Conservation (phyloP, 495 filamentous ascomycete genomes). For the Corynascus novoguineensis region DNA sequence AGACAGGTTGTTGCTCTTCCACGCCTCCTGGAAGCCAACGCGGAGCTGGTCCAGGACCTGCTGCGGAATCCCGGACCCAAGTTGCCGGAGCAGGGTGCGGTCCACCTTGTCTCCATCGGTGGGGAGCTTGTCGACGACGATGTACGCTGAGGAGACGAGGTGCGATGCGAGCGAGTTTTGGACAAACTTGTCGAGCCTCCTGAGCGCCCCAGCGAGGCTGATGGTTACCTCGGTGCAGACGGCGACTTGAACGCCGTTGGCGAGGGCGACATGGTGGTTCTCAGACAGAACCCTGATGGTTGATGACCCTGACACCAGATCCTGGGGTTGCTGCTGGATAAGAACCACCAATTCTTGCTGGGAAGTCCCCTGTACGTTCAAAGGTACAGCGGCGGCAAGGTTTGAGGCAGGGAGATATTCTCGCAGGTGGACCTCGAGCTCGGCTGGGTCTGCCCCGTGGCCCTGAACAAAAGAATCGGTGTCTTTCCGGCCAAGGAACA, state of each 20-base stretch:
- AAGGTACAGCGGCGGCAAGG: not conserved
- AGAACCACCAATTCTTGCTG: slow-evolving; percentile 1
- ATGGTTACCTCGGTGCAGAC: not conserved
- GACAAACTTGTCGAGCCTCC: slow-evolving; percentile 19
- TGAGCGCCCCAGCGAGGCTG: slow-evolving; percentile 3
- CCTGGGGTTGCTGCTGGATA: not conserved
- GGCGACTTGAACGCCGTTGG: not conserved
- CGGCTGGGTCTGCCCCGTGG: slow-evolving; percentile 30
- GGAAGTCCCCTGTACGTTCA: not conserved
- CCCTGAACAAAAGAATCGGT: slow-evolving; percentile 26
- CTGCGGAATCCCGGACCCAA: slow-evolving; percentile 4
- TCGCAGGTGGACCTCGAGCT: slow-evolving; percentile 50
- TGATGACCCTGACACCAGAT: not conserved
- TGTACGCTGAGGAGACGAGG: slow-evolving; percentile 51
- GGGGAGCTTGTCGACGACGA: slow-evolving; percentile 46
- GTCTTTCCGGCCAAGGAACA: slow-evolving; percentile 37
- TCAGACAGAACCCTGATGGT: not conserved
- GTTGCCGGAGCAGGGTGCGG: slow-evolving; percentile 10
- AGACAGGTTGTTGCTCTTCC: not conserved
- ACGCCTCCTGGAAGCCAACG: slow-evolving; percentile 9
- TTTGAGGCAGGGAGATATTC: slow-evolving; percentile 1
- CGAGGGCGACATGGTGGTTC: not conserved
- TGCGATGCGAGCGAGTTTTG: slow-evolving; percentile 27
- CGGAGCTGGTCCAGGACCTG: not conserved
- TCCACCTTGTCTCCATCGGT: slow-evolving; percentile 47